Evolutionary conservation across 805 yeast species (phyloP).

Genomic region (Kluyveromyces aestuarii): DNA sequence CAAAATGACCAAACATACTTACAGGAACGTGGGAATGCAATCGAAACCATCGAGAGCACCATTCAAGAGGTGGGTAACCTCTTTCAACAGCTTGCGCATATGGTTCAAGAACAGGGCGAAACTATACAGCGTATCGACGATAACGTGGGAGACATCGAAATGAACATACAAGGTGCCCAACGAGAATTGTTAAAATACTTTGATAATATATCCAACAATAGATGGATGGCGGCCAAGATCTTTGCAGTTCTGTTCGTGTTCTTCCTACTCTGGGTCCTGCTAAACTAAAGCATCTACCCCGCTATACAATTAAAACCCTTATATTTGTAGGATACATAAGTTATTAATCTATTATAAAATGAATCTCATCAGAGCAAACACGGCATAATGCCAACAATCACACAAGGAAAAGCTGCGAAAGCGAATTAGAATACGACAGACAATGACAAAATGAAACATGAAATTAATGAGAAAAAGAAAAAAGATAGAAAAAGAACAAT

Average conservation of each 20-base stretch:
- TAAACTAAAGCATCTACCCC: constrained; percentile 34
- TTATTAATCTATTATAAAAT: not conserved
- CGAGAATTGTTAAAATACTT: constrained; percentile 86
- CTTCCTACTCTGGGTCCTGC: constrained; percentile 70
- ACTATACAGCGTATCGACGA: constrained; percentile 91
- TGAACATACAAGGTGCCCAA: constrained; percentile 90
- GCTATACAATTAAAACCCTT: not conserved
- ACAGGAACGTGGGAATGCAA: constrained; percentile 80
- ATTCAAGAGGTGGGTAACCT: constrained; percentile 93
- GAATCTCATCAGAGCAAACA: not conserved
- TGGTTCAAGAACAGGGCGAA: constrained; percentile 98
- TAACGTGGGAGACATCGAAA: constrained; percentile 85
- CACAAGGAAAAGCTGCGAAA: no score
- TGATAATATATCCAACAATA: constrained; percentile 75
- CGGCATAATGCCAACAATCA: not conserved
- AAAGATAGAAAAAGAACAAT: not conserved
- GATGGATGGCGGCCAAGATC: constrained; percentile 85
- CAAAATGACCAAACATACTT: constrained; percentile 53
- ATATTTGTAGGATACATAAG: not conserved
- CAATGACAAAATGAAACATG: not conserved
- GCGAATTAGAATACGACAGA: no score
- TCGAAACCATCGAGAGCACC: constrained; percentile 93
- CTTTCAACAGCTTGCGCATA: constrained; percentile 89
- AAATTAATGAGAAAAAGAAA: not conserved
- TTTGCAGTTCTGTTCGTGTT: constrained; percentile 79